Base-by-base conservation (phyloP, 495 filamentous ascomycete species). In the Choiromyces venosus region DNA sequence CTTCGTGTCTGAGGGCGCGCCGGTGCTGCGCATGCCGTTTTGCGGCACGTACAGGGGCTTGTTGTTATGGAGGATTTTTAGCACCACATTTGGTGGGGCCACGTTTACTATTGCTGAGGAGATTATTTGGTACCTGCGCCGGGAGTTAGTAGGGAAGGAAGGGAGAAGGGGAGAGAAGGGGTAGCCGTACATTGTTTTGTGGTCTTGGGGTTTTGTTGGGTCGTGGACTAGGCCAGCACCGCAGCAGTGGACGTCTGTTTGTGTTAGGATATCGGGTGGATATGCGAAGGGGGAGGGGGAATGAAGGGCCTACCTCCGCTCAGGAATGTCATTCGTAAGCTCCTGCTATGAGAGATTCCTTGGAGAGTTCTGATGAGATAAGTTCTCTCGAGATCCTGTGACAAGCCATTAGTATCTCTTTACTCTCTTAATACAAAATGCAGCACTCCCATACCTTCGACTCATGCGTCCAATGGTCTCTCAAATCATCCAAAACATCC, bases 401-500 rank as follows among this genome's bases (percentile, higher is more conserved):
- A 61, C 21, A 6, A 61, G 6, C 29, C 25, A 1, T 37, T 18
- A 61, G 9, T 12, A 33, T 29, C 10, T 6, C 52, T 29, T 68
- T 9, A 5, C 56, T 68, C 25, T 5, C 37, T 1, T 16, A 37
- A 29, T 14, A 25, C 7, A 46, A 29, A 37, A 36, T 21, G 38
- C 37, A 56, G 25, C 21, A 9, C 37, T 71, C 77, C 37, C 81
- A 6, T 77, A 90, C 89, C 85, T 99, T 99, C 37, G 90, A 92
- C 69, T 98, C 94, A 81, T 99, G 95, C 25, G 96, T 99, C 95
- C 95, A 99, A 85, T 95, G 90, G 82, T 99, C 96, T 75, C 93
- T 88, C 40, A 99, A 83, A 82, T 97, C 96, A 83, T 99, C 95
- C 69, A 93, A 88, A 33, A 98, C 87, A 81, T 97, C 95, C 68